Base-by-base conservation (phyloP, 768 basidiomycete species). In the Xerocomus brunneocitrinus region DNA sequence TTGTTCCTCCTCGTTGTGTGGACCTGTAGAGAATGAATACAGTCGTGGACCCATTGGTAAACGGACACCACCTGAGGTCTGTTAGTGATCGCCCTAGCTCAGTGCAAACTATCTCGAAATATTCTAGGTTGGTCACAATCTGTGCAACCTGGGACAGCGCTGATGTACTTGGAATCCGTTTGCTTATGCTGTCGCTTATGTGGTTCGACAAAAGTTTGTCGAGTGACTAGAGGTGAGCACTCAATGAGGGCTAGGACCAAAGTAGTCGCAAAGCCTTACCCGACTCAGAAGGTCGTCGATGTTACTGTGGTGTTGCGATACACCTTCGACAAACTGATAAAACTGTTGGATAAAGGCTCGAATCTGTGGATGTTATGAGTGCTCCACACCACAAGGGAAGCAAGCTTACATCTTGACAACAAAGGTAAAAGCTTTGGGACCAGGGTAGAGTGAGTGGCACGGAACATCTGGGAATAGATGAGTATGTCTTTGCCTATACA, bases 321-420 rank as follows among this genome's bases (percentile, higher is more conserved):
- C 89, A 8, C 95, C 95, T 61, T 99, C 97, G 0, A 95, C 84
- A 68, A 98, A 99, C 24, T 91, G 86, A 66, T 98, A 95, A 73
- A 97, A 98, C 61, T 91, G 92, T 60, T 94, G 89, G 36, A 97
- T 89, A 64, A 95, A 98, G 40, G 76, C 77, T 25, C 91, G 85
- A 54, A 95, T 89, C 84, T 95, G 73, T 28, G 27, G 41, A 28
- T 13, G 38, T 46, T 22, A 51, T 52, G 57, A 48, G 55, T 41
- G 27, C 16, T 43, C 14, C 50, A 27, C 8, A 5, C 3, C 39
- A 46, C 22, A 8, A 49, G 49, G 38, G 34, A 56, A 19, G 43
- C 13, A n/a, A 35, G 19, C 53, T 28, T 67, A 91, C 91, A 64
- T 90, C 84, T 75, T 91, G 88, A 67, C 95, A 98, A 62, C 91